Conservation (phyloP, 169 alveolate genomes). For the Plasmodium fragile region DNA sequence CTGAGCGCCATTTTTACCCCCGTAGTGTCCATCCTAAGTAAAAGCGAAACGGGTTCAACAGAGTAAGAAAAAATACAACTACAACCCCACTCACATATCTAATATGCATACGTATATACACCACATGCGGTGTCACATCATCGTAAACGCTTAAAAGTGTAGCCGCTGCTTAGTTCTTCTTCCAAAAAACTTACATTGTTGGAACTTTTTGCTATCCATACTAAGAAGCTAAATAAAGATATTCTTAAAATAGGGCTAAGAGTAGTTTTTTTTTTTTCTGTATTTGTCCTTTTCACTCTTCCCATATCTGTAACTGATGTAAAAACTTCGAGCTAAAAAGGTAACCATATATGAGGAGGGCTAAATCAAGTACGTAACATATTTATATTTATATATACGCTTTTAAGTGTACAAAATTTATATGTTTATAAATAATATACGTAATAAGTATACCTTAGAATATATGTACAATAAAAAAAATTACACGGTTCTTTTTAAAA, state of each 20-base stretch:
- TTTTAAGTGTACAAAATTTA: background rate
- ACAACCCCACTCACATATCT: background rate
- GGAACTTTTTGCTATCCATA: constrained; percentile 9
- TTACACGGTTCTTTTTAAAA: background rate
- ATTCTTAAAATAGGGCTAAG: constrained; percentile 14
- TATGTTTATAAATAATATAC: background rate
- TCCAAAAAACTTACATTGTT: constrained; percentile 12
- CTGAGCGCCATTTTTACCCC: background rate
- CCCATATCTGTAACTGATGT: constrained; percentile 16
- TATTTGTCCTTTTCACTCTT: background rate
- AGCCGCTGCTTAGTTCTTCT: background rate
- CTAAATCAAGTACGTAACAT: background rate
- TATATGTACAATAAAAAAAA: background rate
- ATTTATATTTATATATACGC: background rate
- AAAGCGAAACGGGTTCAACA: background rate
- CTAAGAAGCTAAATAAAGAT: constrained; percentile 8
- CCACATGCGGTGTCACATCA: background rate
- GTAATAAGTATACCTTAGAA: background rate
- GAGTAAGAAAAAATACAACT: background rate
- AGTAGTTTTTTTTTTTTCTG: background rate
- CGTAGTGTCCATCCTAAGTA: background rate
- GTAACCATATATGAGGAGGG: background rate
- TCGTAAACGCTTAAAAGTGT: background rate
- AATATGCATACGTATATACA: background rate
- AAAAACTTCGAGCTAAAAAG: background rate